Evolutionary conservation across 1,139 yeast genomes (phyloP), one percentile per base, ranked within the genome.

Genomic region (Pneumocystis carinii): DNA sequence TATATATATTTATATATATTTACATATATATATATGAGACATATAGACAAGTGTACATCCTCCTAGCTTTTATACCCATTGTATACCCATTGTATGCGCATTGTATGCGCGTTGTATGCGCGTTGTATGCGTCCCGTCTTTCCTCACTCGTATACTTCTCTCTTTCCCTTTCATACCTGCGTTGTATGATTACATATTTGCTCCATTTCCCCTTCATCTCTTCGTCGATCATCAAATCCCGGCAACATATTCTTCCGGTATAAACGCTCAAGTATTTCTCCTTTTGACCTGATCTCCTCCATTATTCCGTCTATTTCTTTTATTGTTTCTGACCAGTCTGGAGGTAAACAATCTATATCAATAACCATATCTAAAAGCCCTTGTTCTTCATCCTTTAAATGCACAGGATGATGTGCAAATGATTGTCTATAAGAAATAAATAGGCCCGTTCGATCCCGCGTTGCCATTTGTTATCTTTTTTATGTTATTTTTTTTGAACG

Each of bases 211-310:
- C 62, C 59, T 66, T 79, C 81, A 67, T 83, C 84, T 29, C 79
- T 78, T 2, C 83, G 79, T 67, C 87, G 80, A 72, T 90, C 97
- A 67, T 81, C 84, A 71, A 90, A 87, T 56, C 92, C 92, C 1
- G 96, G 96, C 61, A 92, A 80, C 37, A 92, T 79, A 68, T 90
- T 86, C 73, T 85, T 86, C 72, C 87, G 85, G 72, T 94, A 94
- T 61, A 89, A 73, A 42, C 81, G 79, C 64, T 83, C 85, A 69
- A 92, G 77, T 65, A 79, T 81, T 66, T 78, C 77, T 67, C 85
- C 79, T 69, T 83, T 76, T 57, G 70, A 68, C 64, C 80, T 79
- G 63, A 86, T 79, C 27, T 76, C 76, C 0, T 68, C 72, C 59
- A 90, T 74, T 65, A 81, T 76, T 39, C 77, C 81, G 71, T 90